A percentile compares a stretch with the other conserved stretches of the same genome.
These are phyloP conservation scores for Ustilago bromivora DNA, from an alignment of 1,284 basidiomycete genomes.

Conservation along the genomic window DNA sequence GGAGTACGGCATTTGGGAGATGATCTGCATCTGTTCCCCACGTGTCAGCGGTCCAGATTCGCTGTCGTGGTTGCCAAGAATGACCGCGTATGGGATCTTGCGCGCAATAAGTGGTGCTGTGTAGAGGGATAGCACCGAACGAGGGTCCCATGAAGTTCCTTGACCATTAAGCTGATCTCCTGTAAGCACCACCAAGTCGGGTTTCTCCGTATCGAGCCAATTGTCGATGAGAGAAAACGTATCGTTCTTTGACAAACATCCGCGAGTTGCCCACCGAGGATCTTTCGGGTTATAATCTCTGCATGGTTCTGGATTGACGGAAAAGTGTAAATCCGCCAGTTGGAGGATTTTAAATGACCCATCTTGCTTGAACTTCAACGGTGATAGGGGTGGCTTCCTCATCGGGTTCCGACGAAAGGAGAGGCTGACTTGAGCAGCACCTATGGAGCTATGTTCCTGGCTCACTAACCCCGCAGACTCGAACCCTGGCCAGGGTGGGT, in stretches of 20 bases:
- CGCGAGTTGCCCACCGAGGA: constrained; percentile 24
- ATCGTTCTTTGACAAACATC: constrained; percentile 54
- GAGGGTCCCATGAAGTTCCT: constrained; percentile 85
- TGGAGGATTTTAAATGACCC: constrained; percentile 67
- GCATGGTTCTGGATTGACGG: constrained; percentile 57
- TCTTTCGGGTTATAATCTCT: constrained; percentile 45
- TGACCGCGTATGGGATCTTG: constrained; percentile 85
- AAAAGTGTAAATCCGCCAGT: constrained; percentile 65
- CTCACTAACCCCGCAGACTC: constrained; percentile 38
- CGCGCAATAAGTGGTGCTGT: constrained; percentile 80
- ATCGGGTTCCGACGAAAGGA: constrained; percentile 47
- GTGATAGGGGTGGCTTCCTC: constrained; percentile 26
- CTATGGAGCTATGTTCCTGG: constrained; percentile 27
- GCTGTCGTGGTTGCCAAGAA: constrained; percentile 84
- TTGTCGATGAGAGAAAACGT: constrained; percentile 49
- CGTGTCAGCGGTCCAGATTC: constrained; percentile 57
- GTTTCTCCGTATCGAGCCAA: constrained; percentile 79
- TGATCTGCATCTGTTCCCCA: constrained; percentile 76
- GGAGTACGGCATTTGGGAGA: constrained; percentile 83
- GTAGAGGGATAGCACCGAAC: constrained; percentile 88
- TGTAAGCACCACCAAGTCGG: constrained; percentile 82
- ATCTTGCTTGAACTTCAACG: constrained; percentile 46
- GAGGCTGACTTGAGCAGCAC: constrained; percentile 33
- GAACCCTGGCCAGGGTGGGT: constrained; percentile 63
- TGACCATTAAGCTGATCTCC: constrained; percentile 74